phyloP scores from a whole-genome alignment of 148 eudicot species.

The Rhododendron kiyosumense region DNA sequence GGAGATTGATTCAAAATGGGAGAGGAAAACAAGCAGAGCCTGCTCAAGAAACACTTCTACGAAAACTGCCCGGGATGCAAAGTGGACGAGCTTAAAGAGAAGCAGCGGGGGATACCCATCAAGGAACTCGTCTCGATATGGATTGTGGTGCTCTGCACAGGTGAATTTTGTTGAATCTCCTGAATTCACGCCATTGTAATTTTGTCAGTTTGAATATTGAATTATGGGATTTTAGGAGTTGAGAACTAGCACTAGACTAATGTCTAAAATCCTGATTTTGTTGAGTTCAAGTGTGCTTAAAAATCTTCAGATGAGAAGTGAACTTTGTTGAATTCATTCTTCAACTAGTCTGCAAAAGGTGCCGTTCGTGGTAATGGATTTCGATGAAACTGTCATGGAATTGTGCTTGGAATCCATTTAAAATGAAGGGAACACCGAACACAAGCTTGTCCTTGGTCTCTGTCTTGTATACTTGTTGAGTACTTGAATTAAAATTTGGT shows the following conservation, averaged over 20 bases:
- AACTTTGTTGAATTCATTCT: not conserved
- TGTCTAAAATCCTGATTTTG: not conserved
- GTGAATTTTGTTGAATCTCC: conserved; percentile 8
- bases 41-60: conserved; percentile 40
- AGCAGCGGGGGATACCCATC: conserved; percentile 42
- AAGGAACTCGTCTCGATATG: conserved; percentile 47
- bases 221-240: not conserved
- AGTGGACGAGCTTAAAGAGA: conserved; percentile 40
- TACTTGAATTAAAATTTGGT: not conserved
- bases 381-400: not conserved
- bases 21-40: conserved; percentile 22
- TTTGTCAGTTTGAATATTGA: not conserved
- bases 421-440: not conserved
- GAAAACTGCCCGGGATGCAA: conserved; percentile 76
- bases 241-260: not conserved
- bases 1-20: conserved; percentile 12
- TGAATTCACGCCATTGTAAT: not conserved
- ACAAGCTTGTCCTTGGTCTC: not conserved
- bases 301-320: not conserved
- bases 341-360: not conserved
- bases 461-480: not conserved
- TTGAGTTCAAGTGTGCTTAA: not conserved
- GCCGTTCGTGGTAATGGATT: not conserved
- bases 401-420: not conserved
- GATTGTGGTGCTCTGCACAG: conserved; percentile 29